phyloP scores from a whole-genome alignment of 2,329 filamentous ascomycete species.

The Scorias spongiosa region DNA sequence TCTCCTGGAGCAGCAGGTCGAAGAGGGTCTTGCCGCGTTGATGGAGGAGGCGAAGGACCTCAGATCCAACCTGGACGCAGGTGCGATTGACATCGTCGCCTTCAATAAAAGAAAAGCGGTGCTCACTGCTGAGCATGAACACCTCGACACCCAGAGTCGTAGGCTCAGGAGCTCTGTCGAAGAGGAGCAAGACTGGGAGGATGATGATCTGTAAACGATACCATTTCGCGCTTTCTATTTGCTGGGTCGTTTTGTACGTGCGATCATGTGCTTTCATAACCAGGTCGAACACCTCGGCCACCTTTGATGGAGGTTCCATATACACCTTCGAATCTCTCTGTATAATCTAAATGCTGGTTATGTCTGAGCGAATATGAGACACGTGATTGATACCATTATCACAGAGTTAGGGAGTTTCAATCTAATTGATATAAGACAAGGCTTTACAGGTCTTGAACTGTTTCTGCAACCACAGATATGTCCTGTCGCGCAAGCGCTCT shows the following conservation, averaged over 20 bases:
- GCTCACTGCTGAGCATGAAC: constrained; percentile 8
- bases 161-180: constrained; percentile 13
- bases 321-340: too few species aligned
- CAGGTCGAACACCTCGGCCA: too few species aligned
- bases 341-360: too few species aligned
- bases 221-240: too few species aligned
- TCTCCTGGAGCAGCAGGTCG: constrained; percentile 12
- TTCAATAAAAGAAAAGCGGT: constrained; percentile 7
- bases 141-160: constrained; percentile 9
- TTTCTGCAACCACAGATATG: neutral
- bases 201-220: neutral
- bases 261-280: too few species aligned
- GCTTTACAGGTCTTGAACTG: too few species aligned
- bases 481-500: constrained; percentile 23
- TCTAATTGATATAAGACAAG: too few species aligned
- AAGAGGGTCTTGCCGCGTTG: constrained; percentile 11
- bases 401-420: too few species aligned
- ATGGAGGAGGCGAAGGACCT: constrained; percentile 10
- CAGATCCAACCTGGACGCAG: constrained; percentile 5
- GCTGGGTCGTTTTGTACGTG: too few species aligned
- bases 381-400: too few species aligned
- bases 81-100: constrained; percentile 5
- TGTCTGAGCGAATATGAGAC: too few species aligned
- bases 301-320: too few species aligned
- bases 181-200: constrained; percentile 9